Conservation (phyloP, 2,329 filamentous ascomycete genomes). For the Calonectria montana region DNA sequence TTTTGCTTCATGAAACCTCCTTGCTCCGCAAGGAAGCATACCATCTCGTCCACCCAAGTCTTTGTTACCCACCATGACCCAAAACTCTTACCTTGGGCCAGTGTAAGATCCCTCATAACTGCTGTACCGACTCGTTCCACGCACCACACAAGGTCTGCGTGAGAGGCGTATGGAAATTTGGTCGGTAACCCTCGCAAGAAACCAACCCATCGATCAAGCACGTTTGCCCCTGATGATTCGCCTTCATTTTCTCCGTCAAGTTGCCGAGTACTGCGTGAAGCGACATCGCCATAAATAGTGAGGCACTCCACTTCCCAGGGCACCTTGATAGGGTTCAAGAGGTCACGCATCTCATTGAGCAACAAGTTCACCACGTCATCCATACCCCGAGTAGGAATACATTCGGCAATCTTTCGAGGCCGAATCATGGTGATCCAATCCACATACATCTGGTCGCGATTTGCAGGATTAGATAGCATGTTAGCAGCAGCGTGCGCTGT, state of each 20-base stretch:
- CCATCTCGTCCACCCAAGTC: conserved; percentile 95
- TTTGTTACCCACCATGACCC: conserved; percentile 97
- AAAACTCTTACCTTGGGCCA: conserved; percentile 82
- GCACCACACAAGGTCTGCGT: conserved; percentile 79
- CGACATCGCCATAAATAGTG: conserved; percentile 70
- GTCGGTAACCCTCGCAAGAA: conserved; percentile 77
- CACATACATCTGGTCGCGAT: conserved; percentile 93
- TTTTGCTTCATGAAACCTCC: conserved; percentile 84
- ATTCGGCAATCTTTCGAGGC: conserved; percentile 72
- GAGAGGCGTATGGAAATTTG: conserved; percentile 79
- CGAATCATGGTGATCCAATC: conserved; percentile 83
- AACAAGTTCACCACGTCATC: conserved; percentile 73
- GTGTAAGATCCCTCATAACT: conserved; percentile 83
- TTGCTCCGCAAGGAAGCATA: conserved; percentile 87
- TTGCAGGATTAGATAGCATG: conserved; percentile 88
- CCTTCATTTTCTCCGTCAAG: conserved; percentile 37
- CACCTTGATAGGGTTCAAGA: conserved; percentile 76
- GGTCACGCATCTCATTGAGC: conserved; percentile 74
- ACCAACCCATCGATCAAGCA: conserved; percentile 81
- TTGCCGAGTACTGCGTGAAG: conserved; percentile 58
- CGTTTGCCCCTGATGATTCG: conserved; percentile 65
- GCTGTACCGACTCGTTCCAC: conserved; percentile 81
- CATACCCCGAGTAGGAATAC: conserved; percentile 71
- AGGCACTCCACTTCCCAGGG: conserved; percentile 73
- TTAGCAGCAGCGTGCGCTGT: conserved; percentile 95